Evolutionary conservation across 2,329 filamentous ascomycete species (phyloP), one percentile per base, ranked within the genome.

Genomic region (Aspergillus sp.): DNA sequence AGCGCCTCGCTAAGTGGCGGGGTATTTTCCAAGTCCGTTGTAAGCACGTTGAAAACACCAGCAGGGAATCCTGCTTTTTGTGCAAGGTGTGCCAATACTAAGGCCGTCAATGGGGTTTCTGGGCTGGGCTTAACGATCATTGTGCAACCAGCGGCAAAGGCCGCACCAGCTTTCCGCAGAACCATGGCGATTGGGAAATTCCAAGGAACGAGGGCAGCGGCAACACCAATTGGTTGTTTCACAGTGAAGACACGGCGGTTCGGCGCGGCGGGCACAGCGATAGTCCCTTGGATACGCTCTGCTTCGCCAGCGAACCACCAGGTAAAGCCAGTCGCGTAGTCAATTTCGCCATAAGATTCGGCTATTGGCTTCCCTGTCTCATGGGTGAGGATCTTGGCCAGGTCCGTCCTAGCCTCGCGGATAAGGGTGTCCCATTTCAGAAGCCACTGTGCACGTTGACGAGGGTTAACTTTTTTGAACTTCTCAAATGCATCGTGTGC

Each of bases 41-140:
- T 88, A 59, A 89, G 72, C 3, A 89, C 85, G 62, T 83, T 88
- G 57, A 89, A 80, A 5, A 86, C 85, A 3, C 87, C 87, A 17
- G 84, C 81, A 0, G 85, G 83, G 61, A 89, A 85, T 0, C 85
- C 85, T 3, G 85, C 85, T 50, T 82, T 75, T 51, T 79, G 74
- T 11, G 85, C 85, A 34, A 89, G 74, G 46, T 79, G 66, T 0
- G 71, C 85, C n/a, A 88, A 71, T 2, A 82, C 80, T 17, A 88
- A 73, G 0, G 84, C 82, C 2, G 84, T 84, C 38, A 88, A 79
- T 0, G 86, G 86, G 1, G 86, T 88, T 73, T 92, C 89, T 0
- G 89, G 89, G 4, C 86, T 89, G 2, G 89, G 88, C 77, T 92
- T 92, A 17, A 86, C 82, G 31, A 93, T 82, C 86, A 93, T 91